These are phyloP conservation scores for Penicillium ucsense DNA, from an alignment of 495 filamentous ascomycete genomes.

Conservation along the genomic window DNA sequence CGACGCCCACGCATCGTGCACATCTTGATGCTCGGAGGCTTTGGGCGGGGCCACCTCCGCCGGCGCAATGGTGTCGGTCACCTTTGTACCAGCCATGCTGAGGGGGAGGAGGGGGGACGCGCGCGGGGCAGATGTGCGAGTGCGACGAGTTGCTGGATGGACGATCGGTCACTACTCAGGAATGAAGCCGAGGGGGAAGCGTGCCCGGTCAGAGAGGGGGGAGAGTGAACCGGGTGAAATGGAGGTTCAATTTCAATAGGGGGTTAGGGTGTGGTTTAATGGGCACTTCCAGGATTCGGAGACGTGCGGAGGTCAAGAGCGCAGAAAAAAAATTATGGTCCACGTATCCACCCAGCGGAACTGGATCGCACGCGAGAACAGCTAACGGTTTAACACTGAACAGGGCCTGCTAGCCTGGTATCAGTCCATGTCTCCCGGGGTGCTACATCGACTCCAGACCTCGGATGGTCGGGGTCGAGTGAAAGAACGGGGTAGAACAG, in stretches of 20 bases:
- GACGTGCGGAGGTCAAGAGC: conserved; percentile 6
- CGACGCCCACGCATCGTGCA: conserved; percentile 9
- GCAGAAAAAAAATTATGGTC: conserved; percentile 6
- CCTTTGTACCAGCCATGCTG: conserved; percentile 18
- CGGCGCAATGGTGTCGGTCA: conserved; percentile 19
- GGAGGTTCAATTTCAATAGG: neutral
- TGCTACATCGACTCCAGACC: neutral
- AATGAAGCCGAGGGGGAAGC: neutral
- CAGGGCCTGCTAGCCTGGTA: no score
- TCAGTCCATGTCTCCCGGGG: conserved; percentile 4
- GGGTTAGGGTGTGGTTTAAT: no score
- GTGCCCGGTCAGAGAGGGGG: neutral
- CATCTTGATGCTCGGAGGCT: conserved; percentile 5
- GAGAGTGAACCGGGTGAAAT: neutral
- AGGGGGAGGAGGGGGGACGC: neutral
- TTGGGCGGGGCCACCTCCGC: conserved; percentile 11
- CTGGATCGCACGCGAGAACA: conserved; percentile 12
- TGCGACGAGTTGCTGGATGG: conserved; percentile 14
- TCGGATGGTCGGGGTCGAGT: neutral
- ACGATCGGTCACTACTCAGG: no score
- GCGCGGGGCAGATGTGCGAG: neutral
- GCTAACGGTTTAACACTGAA: no score
- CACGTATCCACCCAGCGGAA: conserved; percentile 15
- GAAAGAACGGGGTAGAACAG: neutral
- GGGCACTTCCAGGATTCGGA: conserved; percentile 1